Percentiles rank a stretch among this genome's conserved stretches.
Conservation (phyloP, 768 basidiomycete species). For the Leucogyrophana mollusca region DNA sequence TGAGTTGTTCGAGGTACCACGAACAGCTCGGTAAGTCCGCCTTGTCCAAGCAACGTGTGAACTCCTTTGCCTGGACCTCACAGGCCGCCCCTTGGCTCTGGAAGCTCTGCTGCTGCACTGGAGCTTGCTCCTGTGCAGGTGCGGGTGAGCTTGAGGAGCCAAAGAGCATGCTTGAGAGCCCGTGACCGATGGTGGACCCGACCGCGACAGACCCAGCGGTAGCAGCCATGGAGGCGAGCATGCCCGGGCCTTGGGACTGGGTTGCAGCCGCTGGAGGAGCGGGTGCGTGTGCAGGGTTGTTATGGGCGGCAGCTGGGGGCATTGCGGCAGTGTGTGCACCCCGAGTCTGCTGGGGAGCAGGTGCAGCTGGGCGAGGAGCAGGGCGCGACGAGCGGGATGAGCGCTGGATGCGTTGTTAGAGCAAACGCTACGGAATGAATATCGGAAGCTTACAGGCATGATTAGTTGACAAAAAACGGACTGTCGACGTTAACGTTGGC, state of each 20-base stretch:
- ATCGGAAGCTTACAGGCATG: slow-evolving; percentile 48
- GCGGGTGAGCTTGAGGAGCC: slow-evolving; percentile 55
- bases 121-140: slow-evolving; percentile 45
- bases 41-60: slow-evolving; percentile 82
- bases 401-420: slow-evolving; percentile 46
- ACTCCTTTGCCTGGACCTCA: slow-evolving; percentile 83
- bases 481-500: slow-evolving; percentile 2
- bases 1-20: slow-evolving; percentile 87
- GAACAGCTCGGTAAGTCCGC: slow-evolving; percentile 76
- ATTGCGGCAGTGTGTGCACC: slow-evolving; percentile 51
- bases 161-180: slow-evolving; percentile 88
- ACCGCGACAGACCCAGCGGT: slow-evolving; percentile 89
- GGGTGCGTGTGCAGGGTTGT: slow-evolving; percentile 42
- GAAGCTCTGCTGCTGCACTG: slow-evolving; percentile 45
- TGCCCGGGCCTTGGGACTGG: slow-evolving; percentile 58
- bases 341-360: slow-evolving; percentile 44
- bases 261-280: slow-evolving; percentile 36
- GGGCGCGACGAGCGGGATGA: slow-evolving; percentile 76
- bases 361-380: slow-evolving; percentile 49
- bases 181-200: slow-evolving; percentile 87
- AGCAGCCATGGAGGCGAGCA: slow-evolving; percentile 84
- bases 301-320: slow-evolving; percentile 38
- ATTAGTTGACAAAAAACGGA: slow-evolving; percentile 9
- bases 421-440: slow-evolving; percentile 1
- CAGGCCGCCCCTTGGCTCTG: slow-evolving; percentile 51